Evolutionary conservation across 1,284 basidiomycete genomes (phyloP), one percentile per base, ranked within the genome.

Genomic region (Apiotrichum sp.): DNA sequence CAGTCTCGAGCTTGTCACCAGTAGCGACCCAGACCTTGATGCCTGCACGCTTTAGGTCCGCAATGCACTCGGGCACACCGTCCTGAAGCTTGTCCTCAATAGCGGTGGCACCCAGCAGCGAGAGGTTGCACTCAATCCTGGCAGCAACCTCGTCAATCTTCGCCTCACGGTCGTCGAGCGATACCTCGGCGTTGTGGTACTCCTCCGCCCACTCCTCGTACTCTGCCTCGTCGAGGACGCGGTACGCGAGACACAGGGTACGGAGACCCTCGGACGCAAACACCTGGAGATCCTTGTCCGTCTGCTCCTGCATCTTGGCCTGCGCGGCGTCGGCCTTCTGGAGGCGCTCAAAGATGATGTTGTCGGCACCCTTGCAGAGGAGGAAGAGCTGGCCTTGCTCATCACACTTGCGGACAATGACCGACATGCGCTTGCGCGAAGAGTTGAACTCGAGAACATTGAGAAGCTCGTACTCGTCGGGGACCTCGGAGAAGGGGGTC

Each of bases 1-100:
- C 95, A 38, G 95, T 98, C 77, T 98, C 95, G 42, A 98, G 84
- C 78, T 98, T 98, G 79, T 99, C 96, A 47, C 96, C 96, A 0
- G 96, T 99, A 5, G 92, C 89, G 22, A 99, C 95, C 96, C 96
- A 99, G 57, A 99, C 79, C 75, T 97, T 98, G 79, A 98, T 98
- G 0, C 96, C 96, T 0, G 96, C 96, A 29, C 86, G 81, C 79
- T 98, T 98, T 35, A 99, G 81, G 72, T 98, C 93, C 4, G 89
- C 90, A 65, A 98, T 98, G 3, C 93, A 84, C 72, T 98, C 93
- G 3, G 96, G 95, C 1, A 98, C 96, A 52, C 95, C 96, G 69
- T 99, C 95, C 76, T 99, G 96, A 13, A 99, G 79, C 57, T 86
- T 84, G 77, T 99, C 96, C 75, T 99, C 96, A 66, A 99, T 98